Evolutionary conservation across 768 basidiomycete species (phyloP).

Genomic region (Pilatotrama ljubarskyi): DNA sequence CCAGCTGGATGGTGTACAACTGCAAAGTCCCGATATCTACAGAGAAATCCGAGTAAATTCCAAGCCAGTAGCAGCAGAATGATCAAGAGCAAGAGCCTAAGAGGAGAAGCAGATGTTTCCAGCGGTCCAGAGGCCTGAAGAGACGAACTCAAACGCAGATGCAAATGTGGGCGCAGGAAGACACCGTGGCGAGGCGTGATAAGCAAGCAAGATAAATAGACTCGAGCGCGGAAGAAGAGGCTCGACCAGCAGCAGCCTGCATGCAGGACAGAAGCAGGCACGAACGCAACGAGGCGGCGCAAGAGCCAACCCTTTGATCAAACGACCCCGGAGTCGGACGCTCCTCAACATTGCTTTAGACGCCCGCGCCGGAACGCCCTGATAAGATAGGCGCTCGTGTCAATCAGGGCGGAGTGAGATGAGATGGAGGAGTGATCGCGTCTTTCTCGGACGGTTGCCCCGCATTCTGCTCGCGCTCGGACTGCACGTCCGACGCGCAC

Average conservation of each 20-base stretch:
- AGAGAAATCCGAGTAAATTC: too few species aligned
- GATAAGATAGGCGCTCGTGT: constrained; percentile 8
- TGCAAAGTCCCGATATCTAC: too few species aligned
- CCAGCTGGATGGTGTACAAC: too few species aligned
- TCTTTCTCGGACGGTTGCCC: background rate
- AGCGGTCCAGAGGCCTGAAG: too few species aligned
- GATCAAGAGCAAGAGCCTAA: too few species aligned
- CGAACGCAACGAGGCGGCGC: background rate
- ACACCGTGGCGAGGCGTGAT: background rate
- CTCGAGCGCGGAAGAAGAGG: background rate
- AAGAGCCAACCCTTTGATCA: background rate
- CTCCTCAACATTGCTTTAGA: too few species aligned
- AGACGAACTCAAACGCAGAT: too few species aligned
- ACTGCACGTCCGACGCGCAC: constrained; percentile 2
- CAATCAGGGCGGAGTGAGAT: background rate
- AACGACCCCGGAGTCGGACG: background rate
- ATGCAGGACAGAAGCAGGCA: constrained; percentile 9
- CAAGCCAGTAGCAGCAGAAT: too few species aligned
- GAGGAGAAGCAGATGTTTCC: too few species aligned
- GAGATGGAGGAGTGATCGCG: background rate
- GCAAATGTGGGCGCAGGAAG: too few species aligned
- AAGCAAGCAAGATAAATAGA: background rate
- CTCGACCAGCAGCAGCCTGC: constrained; percentile 2
- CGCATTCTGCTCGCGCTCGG: constrained; percentile 2
- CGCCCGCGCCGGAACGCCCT: background rate